These are phyloP conservation scores for Solanum chilense DNA, from an alignment of 257 asterid genomes.

Conservation along the genomic window DNA sequence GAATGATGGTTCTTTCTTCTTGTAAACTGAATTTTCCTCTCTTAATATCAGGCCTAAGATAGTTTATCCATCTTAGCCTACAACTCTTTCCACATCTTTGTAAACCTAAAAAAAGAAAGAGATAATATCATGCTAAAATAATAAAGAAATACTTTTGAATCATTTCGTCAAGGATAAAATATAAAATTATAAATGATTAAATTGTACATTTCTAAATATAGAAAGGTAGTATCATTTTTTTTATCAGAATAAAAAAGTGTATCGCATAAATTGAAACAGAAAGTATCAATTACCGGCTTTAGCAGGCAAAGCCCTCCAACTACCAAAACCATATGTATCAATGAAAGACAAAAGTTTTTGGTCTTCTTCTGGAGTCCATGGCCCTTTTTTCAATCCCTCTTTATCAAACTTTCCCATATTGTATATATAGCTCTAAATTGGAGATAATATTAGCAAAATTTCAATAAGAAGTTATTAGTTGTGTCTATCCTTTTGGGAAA, in stretches of 20 bases:
- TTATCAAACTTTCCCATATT: constrained; percentile 15
- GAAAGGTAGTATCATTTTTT: not conserved
- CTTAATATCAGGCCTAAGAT: constrained; percentile 17
- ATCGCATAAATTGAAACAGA: not conserved
- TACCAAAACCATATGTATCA: constrained; percentile 10
- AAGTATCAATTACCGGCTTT: constrained; percentile 10
- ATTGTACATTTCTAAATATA: not conserved
- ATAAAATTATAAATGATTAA: not conserved
- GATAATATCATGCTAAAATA: not conserved
- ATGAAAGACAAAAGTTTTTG: constrained; percentile 11
- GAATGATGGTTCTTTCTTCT: constrained; percentile 24
- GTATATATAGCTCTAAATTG: not conserved
- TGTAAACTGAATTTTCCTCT: constrained; percentile 13
- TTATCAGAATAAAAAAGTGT: not conserved
- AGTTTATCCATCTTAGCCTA: constrained; percentile 17
- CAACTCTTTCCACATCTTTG: constrained; percentile 23
- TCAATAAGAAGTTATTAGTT: not conserved
- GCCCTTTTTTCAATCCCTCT: constrained; percentile 18
- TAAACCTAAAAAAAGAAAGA: not conserved
- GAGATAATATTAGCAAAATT: not conserved
- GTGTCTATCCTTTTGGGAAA: not conserved
- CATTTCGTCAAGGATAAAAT: not conserved
- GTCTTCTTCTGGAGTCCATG: constrained; percentile 26
- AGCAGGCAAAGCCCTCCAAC: constrained; percentile 20
- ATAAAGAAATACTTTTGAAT: not conserved